A percentile compares a stretch with the other conserved stretches of the same genome.
phyloP scores from a whole-genome alignment of 176 grass and related monocot species.

The Phyllostachys edulis region DNA sequence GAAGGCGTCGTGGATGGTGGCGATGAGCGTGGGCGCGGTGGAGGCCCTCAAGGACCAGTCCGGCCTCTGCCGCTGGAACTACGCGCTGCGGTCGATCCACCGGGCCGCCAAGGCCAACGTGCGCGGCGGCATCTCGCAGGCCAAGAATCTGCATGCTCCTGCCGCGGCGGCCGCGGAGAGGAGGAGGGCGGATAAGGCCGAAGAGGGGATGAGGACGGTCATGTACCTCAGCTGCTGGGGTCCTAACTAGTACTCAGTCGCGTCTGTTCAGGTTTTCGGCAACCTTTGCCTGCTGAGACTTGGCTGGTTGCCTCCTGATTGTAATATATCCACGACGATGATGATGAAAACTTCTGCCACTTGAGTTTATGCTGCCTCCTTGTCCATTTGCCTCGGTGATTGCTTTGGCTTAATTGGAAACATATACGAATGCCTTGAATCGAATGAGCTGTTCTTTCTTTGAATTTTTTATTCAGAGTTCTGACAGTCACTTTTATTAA shows the following conservation, averaged over 20 bases:
- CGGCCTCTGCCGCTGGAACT: slow-evolving; percentile 72
- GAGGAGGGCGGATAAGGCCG: slow-evolving; percentile 31
- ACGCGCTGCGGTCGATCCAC: slow-evolving; percentile 45
- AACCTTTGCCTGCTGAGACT: not conserved
- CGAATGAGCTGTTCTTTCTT: too few species aligned
- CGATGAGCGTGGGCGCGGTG: slow-evolving; percentile 58
- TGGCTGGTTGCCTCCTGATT: not conserved
- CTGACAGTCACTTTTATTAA: too few species aligned
- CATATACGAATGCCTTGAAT: not conserved
- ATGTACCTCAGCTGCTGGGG: slow-evolving; percentile 77
- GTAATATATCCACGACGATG: not conserved
- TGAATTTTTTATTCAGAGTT: too few species aligned
- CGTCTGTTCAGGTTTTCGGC: not conserved
- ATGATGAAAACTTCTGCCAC: not conserved
- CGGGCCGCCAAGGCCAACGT: slow-evolving; percentile 33
- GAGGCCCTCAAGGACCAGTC: slow-evolving; percentile 79
- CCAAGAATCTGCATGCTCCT: not conserved
- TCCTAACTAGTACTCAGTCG: not conserved
- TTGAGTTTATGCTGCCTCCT: not conserved
- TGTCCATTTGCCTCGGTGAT: not conserved
- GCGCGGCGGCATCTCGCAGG: slow-evolving; percentile 8
- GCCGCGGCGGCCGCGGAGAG: not conserved
- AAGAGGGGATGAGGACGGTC: slow-evolving; percentile 58
- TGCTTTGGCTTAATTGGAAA: not conserved
- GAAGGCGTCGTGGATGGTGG: slow-evolving; percentile 50